Evolutionary conservation across 805 yeast species (phyloP), one percentile per base, ranked within the genome.

Genomic region (Brettanomyces naardenensis): DNA sequence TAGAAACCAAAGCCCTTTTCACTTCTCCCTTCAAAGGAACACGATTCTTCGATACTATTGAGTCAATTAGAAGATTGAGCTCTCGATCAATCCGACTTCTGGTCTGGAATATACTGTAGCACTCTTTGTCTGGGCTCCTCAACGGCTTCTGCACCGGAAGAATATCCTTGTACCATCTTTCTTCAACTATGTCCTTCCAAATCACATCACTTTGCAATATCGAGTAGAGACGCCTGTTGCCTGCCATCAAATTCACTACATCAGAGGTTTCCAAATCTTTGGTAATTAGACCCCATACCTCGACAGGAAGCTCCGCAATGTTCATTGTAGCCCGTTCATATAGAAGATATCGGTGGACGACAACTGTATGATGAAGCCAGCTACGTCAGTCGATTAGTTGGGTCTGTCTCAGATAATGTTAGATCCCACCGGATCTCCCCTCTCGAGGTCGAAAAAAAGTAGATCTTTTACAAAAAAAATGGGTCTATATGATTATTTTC

Each of bases 221-320:
- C 6, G 14, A 11, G 32, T 38, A 31, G 6, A 45, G 35, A 1
- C 9, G 7, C 29, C 38, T 40, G 23, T 28, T 31, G 4, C 47
- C 33, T 13, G 21, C 6, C 33, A 44, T 43, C 17, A 50, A 28
- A 22, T 21, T 26, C 18, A 40, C 32, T 5, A 45, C 32, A 28
- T 52, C 54, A 4, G 10, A 23, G 5, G 35, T 35, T 11, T 37
- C 20, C 9, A 52, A 27, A 20, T 30, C 2, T 1, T 10, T 3
- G 4, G 43, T 38, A 3, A 53, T 38, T 3, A 44, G 33, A 2
- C 35, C 29, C 56, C 56, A 53, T n/a, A 48, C 35, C 28, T 53
- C 58, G 11, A 46, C 6, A 3, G 56, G 54, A 4, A 46, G 27
- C 14, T 38, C 32, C 3, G 6, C 28, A 15, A 23, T 7, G 26